Percentiles rank a stretch among this genome's conserved stretches.
Conservation (phyloP, 148 eudicot genomes). For the Chenopodium suecicum region DNA sequence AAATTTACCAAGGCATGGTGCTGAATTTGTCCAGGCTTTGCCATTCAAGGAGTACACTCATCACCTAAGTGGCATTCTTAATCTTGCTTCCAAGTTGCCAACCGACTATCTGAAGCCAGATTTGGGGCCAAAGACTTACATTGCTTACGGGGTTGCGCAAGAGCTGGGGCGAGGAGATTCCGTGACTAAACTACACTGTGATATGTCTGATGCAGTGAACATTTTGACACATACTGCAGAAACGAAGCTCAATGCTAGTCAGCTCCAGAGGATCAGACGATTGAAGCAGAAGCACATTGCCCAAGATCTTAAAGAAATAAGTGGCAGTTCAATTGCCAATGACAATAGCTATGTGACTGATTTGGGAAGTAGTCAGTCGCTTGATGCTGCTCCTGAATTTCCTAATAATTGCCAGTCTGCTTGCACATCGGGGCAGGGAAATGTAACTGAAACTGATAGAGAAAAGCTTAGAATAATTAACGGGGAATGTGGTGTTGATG, state of each 20-base stretch:
- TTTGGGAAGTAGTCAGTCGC: conserved; percentile 14
- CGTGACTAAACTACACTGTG: conserved; percentile 71
- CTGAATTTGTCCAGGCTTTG: conserved; percentile 57
- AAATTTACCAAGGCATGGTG: conserved; percentile 62
- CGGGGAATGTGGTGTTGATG: conserved; percentile 10
- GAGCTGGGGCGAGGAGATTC: conserved; percentile 81
- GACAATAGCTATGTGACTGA: conserved; percentile 2
- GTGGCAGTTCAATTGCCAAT: conserved; percentile 18
- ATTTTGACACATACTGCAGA: conserved; percentile 59
- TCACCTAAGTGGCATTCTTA: conserved; percentile 48
- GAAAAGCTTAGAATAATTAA: conserved; percentile 8
- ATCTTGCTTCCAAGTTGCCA: conserved; percentile 59
- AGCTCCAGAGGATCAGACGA: conserved; percentile 23
- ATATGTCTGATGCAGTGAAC: conserved; percentile 75
- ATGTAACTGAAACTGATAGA: not conserved
- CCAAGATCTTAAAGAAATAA: conserved; percentile 57
- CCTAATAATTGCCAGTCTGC: conserved; percentile 9
- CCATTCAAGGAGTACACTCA: conserved; percentile 78
- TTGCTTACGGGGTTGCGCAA: conserved; percentile 64
- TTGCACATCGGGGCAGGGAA: conserved; percentile 2
- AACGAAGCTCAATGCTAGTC: conserved; percentile 19
- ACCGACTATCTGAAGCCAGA: conserved; percentile 47
- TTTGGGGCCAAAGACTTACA: conserved; percentile 73
- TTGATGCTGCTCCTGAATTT: not conserved
- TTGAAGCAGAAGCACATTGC: conserved; percentile 49